Conservation (phyloP, 352 stramenopile genomes). For the Thalassiosira mediterranea region DNA sequence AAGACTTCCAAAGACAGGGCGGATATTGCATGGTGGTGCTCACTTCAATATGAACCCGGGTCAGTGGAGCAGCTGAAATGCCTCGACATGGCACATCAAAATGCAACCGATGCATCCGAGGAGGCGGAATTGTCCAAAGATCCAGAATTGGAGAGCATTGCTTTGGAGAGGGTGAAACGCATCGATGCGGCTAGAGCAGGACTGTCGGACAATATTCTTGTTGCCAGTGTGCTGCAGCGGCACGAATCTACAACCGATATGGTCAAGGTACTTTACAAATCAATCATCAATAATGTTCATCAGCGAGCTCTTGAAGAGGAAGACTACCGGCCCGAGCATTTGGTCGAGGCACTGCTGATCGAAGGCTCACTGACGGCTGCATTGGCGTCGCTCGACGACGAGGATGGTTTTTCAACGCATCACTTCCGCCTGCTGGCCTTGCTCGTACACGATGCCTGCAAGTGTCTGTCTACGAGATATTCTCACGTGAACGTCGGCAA, state of each 20-base stretch:
- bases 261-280: conserved; percentile 45
- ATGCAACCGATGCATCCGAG: conserved; percentile 74
- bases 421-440: conserved; percentile 70
- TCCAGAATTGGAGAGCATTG: conserved; percentile 36
- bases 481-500: conserved; percentile 75
- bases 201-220: conserved; percentile 70
- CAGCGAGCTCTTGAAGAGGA: conserved; percentile 12
- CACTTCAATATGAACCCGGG: conserved; percentile 56
- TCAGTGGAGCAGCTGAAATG: conserved; percentile 67
- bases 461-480: conserved; percentile 68
- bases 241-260: conserved; percentile 29
- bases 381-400: conserved; percentile 54
- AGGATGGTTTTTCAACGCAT: conserved; percentile 58
- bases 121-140: conserved; percentile 60
- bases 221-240: conserved; percentile 50
- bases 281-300: conserved; percentile 60
- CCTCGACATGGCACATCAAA: conserved; percentile 68
- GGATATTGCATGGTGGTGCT: conserved; percentile 79
- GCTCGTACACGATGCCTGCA: conserved; percentile 70
- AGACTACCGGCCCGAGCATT: conserved; percentile 64
- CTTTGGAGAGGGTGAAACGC: conserved; percentile 66
- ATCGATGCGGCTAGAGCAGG: conserved; percentile 67
- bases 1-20: conserved; percentile 56
- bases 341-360: conserved; percentile 69
- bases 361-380: conserved; percentile 67